Conservation (phyloP, 2,329 filamentous ascomycete genomes). For the Pseudocercospora eumusae region DNA sequence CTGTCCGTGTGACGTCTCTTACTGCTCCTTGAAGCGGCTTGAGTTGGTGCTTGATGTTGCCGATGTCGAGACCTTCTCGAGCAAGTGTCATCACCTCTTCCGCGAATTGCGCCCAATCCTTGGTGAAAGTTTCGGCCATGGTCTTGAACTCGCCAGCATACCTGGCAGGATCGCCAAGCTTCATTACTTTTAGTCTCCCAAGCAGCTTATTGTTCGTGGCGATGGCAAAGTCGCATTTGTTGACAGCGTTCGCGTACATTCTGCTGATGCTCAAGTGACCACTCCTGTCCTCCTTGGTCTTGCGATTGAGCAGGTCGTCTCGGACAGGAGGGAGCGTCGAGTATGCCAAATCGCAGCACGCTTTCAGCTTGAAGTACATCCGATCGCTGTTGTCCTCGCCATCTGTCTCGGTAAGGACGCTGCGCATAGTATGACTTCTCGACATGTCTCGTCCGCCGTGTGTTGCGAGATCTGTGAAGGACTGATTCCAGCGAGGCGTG, state of each 20-base stretch:
- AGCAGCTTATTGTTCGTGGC: slow-evolving; percentile 74
- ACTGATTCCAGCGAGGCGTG: slow-evolving; percentile 83
- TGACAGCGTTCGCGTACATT: slow-evolving; percentile 70
- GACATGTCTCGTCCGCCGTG: slow-evolving; percentile 38
- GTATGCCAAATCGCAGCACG: slow-evolving; percentile 71
- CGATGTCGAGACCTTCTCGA: slow-evolving; percentile 44
- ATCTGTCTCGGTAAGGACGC: slow-evolving; percentile 62
- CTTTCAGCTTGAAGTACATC: slow-evolving; percentile 75
- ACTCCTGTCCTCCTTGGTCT: slow-evolving; percentile 62
- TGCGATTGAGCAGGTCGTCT: slow-evolving; percentile 64
- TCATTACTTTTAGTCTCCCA: slow-evolving; percentile 72
- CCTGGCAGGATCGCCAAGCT: slow-evolving; percentile 78
- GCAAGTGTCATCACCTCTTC: slow-evolving; percentile 57
- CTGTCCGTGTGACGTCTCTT: slow-evolving; percentile 75
- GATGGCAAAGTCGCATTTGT: slow-evolving; percentile 69
- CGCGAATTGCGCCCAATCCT: slow-evolving; percentile 69
- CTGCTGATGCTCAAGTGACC: slow-evolving; percentile 46
- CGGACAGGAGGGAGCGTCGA: slow-evolving; percentile 70
- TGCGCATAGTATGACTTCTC: slow-evolving; percentile 52
- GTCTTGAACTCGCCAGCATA: slow-evolving; percentile 65
- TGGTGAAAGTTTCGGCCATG: slow-evolving; percentile 72
- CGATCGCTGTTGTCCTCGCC: slow-evolving; percentile 84
- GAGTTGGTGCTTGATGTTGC: slow-evolving; percentile 72
- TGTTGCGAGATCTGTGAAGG: slow-evolving; percentile 63
- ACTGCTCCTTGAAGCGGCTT: slow-evolving; percentile 79